These are phyloP conservation scores for Fusarium aywerte DNA, from an alignment of 2,329 filamentous ascomycete species.

Conservation along the genomic window DNA sequence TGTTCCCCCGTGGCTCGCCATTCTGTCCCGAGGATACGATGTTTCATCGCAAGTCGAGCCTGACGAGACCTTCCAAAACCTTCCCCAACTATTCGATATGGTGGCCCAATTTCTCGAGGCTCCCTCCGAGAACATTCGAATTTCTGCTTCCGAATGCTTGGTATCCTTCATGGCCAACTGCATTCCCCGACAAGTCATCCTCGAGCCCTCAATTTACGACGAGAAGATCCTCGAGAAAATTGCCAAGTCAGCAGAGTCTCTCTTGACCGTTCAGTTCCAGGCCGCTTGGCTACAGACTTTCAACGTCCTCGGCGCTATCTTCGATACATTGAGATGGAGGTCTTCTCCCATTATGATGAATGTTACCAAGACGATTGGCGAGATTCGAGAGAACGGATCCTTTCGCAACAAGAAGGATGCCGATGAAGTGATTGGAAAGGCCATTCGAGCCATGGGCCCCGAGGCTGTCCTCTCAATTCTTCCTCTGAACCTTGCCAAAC, in stretches of 20 bases:
- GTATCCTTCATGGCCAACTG: constrained; percentile 94
- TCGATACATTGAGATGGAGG: constrained; percentile 86
- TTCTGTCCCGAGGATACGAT: constrained; percentile 92
- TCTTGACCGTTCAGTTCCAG: constrained; percentile 92
- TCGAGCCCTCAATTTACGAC: constrained; percentile 91
- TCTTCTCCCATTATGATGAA: constrained; percentile 81
- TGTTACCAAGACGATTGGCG: constrained; percentile 82
- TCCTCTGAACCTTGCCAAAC: constrained; percentile 85
- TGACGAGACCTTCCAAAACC: constrained; percentile 89
- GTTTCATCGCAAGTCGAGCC: constrained; percentile 89
- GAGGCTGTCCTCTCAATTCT: constrained; percentile 83
- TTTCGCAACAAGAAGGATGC: constrained; percentile 96
- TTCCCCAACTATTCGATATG: constrained; percentile 85
- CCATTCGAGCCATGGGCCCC: constrained; percentile 89
- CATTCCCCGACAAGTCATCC: constrained; percentile 81
- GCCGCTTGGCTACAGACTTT: constrained; percentile 96
- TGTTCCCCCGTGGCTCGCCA: constrained; percentile 95
- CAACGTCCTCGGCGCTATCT: constrained; percentile 85
- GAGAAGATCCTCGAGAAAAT: constrained; percentile 89
- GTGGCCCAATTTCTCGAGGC: constrained; percentile 86
- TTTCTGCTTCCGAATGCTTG: constrained; percentile 93
- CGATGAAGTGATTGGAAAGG: constrained; percentile 87
- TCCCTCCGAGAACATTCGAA: constrained; percentile 89
- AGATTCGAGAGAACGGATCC: constrained; percentile 85
- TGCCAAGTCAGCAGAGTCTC: constrained; percentile 74